A percentile compares a stretch with the other conserved stretches of the same genome.
phyloP scores from a whole-genome alignment of 1,284 basidiomycete species.

The Moniliophthora roreri region DNA sequence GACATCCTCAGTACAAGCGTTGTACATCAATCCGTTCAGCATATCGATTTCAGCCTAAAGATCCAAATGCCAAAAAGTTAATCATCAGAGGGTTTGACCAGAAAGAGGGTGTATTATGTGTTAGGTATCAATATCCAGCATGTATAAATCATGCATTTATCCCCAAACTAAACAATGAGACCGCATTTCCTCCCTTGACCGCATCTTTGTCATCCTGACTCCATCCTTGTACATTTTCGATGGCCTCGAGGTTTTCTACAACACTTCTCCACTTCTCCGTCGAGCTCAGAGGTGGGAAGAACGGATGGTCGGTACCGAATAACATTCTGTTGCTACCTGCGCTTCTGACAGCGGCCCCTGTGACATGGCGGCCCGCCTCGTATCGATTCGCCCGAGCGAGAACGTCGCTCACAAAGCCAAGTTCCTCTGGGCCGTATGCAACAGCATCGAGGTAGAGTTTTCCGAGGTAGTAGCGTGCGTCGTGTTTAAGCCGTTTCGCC shows the following conservation, averaged over 20 bases:
- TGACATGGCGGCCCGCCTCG: constrained; percentile 31
- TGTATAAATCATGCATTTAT: background rate
- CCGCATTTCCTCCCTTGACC: constrained; percentile 71
- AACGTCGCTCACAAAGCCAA: constrained; percentile 72
- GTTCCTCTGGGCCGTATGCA: constrained; percentile 80
- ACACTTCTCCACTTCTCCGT: constrained; percentile 81
- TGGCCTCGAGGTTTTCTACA: constrained; percentile 79
- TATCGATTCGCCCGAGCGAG: constrained; percentile 63
- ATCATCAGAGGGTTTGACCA: background rate
- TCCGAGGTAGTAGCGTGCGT: constrained; percentile 82
- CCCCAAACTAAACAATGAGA: constrained; percentile 53
- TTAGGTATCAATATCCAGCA: too few relatives aligned
- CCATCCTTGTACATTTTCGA: constrained; percentile 67
- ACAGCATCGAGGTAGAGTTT: constrained; percentile 82
- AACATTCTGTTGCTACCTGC: constrained; percentile 62
- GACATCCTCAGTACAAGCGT: constrained; percentile 93
- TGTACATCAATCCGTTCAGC: constrained; percentile 89
- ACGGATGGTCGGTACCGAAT: constrained; percentile 88
- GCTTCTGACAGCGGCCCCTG: constrained; percentile 31
- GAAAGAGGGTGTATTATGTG: too few relatives aligned
- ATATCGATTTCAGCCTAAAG: constrained; percentile 94
- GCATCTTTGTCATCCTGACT: constrained; percentile 55
- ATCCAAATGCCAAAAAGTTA: constrained; percentile 63
- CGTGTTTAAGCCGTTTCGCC: constrained; percentile 70
- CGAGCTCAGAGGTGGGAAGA: constrained; percentile 78